phyloP scores from a whole-genome alignment of 768 basidiomycete species.

The Lentinula aciculospora region DNA sequence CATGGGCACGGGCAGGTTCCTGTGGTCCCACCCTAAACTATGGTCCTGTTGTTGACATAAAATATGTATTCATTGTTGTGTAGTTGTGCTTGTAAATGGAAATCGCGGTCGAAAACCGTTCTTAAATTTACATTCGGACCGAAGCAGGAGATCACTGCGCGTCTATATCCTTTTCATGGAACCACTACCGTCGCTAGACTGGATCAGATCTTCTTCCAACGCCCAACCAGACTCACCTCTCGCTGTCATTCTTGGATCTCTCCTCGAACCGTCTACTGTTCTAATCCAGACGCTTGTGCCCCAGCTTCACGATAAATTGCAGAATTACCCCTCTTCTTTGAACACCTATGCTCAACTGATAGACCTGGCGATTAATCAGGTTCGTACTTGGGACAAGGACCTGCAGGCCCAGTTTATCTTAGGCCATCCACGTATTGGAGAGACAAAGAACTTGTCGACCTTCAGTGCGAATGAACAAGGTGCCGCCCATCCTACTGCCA shows the following conservation, averaged over 20 bases:
- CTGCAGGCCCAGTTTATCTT: conserved; percentile 62
- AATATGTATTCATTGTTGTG: neutral
- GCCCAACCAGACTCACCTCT: conserved; percentile 15
- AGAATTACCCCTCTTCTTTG: conserved; percentile 14
- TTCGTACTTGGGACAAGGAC: conserved; percentile 46
- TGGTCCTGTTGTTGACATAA: neutral
- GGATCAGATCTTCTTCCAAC: neutral
- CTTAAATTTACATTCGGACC: neutral
- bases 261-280: conserved; percentile 65
- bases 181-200: neutral
- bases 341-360: conserved; percentile 52
- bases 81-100: neutral
- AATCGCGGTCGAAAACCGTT: neutral
- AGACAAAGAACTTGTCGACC: conserved; percentile 65
- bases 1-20: neutral
- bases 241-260: conserved; percentile 21
- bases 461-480: conserved; percentile 82
- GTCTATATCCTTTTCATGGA: neutral
- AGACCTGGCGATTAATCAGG: conserved; percentile 39
- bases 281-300: conserved; percentile 51
- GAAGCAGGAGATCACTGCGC: neutral
- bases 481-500: conserved; percentile 26
- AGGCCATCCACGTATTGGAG: conserved; percentile 89
- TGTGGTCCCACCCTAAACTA: neutral
- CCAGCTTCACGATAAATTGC: conserved; percentile 30